Base-by-base conservation (phyloP, 2,329 filamentous ascomycete genomes). In the Alternaria gaisen region DNA sequence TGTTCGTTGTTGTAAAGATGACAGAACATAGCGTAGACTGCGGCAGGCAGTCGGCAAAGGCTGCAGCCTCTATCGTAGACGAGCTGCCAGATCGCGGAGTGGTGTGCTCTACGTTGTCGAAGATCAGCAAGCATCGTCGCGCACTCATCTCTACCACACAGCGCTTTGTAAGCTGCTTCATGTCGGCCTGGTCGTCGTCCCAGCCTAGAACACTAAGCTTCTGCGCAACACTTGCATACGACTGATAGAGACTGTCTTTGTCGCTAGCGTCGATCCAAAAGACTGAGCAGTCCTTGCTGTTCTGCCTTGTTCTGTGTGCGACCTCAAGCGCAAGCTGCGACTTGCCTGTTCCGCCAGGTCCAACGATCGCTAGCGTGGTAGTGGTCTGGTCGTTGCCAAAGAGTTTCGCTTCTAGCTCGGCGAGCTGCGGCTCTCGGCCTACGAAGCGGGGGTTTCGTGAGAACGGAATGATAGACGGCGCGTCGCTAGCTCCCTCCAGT, bases 261-360 rank as follows among this genome's bases (percentile, higher is more conserved):
- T 78, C 81, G 28, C 74, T 70, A 6, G 77, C 80, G 4, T 80
- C 75, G 3, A 84, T 72, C 82, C 80, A 85, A 57, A 85, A 78
- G 53, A 85, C 67, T 0, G 77, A 81, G 53, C 72, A 81, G 6
- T 76, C 72, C 1, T 75, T 74, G 36, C 71, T 53, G 38, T 74
- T 71, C 9, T 78, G 56, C 55, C 73, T 80, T 3, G 71, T 72
- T 69, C 74, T 78, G 68, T 82, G 76, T 4, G 78, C 80, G 32
- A 83, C 58, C 59, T 81, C 73, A 3, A 83, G 66, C 38, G 65
- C 68, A 5, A 70, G 63, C 59, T 72, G 68, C 41, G 63, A 65
- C 44, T 72, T 72, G 50, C 69, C 68, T 52, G 54, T 69, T 57
- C 69, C 67, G 8, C 62, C 60, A 9, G 52, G 60, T 40, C 70